These are phyloP conservation scores for Ploettnerulaceae sp. DNA, from an alignment of 2,329 filamentous ascomycete genomes.

Conservation along the genomic window DNA sequence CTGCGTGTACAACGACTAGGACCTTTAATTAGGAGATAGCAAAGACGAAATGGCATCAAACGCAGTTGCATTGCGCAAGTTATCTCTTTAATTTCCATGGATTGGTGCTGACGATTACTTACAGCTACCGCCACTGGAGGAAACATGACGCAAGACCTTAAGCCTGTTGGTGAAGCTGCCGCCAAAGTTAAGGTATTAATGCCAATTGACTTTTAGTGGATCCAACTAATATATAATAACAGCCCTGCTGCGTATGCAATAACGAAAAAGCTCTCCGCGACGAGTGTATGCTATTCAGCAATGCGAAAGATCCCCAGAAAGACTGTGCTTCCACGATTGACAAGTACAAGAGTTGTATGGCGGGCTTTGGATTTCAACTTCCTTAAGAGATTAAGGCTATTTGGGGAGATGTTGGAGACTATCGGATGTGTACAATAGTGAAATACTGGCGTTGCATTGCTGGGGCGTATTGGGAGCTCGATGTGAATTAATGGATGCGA, in stretches of 20 bases:
- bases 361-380: slow-evolving; percentile 78
- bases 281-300: slow-evolving; percentile 98
- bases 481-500: slow-evolving; percentile 9
- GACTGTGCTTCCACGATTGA: slow-evolving; percentile 81
- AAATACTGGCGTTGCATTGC: slow-evolving; percentile 24
- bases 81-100: background rate
- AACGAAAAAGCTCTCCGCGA: slow-evolving; percentile 88
- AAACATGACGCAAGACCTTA: slow-evolving; percentile 27
- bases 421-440: slow-evolving; percentile 7
- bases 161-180: slow-evolving; percentile 24
- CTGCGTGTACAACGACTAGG: slow-evolving; percentile 22
- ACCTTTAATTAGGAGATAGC: slow-evolving; percentile 18
- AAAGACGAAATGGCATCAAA: slow-evolving; percentile 27
- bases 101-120: slow-evolving; percentile 10
- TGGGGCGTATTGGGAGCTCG: slow-evolving; percentile 23
- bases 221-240: slow-evolving; percentile 7
- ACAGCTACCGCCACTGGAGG: slow-evolving; percentile 28
- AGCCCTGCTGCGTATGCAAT: slow-evolving; percentile 98
- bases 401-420: background rate
- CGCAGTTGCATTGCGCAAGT: slow-evolving; percentile 30
- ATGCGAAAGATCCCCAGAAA: slow-evolving; percentile 70
- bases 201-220: background rate
- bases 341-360: slow-evolving; percentile 89
- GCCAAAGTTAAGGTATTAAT: slow-evolving; percentile 28
- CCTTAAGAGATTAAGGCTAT: slow-evolving; percentile 19